Base-by-base conservation (phyloP, 2,329 filamentous ascomycete species). In the Colletotrichum truncatum region DNA sequence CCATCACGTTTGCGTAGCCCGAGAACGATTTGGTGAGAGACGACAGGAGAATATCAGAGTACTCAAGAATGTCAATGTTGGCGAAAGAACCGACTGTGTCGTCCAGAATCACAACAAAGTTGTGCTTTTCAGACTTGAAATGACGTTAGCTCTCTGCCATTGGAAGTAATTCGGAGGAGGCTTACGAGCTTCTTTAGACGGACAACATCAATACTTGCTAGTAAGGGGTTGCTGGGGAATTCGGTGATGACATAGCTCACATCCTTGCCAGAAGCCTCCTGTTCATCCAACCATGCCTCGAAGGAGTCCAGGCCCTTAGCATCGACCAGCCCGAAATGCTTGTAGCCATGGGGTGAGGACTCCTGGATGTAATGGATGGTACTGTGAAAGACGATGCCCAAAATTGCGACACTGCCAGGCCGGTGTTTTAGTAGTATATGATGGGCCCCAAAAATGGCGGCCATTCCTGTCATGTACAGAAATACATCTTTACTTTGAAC, bases 11-110 rank as follows among this genome's bases (percentile, higher is more conserved):
- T 21, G 85, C 80, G 64, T 82, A 82, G 14, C 87, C 87, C 65
- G 77, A 86, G 70, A 90, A 89, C 2, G 81, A 80, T 73, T 89
- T 89, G n/a, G 85, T 88, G 14, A 88, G 76, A 23, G 81, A 84
- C 0, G 83, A 83, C 14, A 85, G 68, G 28, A 89, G 66, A 0
- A 87, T 72, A 67, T 89, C 85, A 2, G 82, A 80, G 0, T 78
- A 74, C 5, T 74, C 68, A 4, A 87, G 72, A 32, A 89, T 72
- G 70, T 89, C 83, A 63, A 86, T 71, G 70, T 85, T 86, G 69
- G 74, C 79, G 58, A 83, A 82, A 26, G 78, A 78, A n/a, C 77
- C 77, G 46, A 84, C 66, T 0, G 84, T 86, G 46, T 86, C 84
- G 68, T 86, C 84, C 2, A 82, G 71, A 14, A 83, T 73, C 46